Evolutionary conservation across 805 yeast species (phyloP).

Genomic region (Tetrapisispora fleetii): DNA sequence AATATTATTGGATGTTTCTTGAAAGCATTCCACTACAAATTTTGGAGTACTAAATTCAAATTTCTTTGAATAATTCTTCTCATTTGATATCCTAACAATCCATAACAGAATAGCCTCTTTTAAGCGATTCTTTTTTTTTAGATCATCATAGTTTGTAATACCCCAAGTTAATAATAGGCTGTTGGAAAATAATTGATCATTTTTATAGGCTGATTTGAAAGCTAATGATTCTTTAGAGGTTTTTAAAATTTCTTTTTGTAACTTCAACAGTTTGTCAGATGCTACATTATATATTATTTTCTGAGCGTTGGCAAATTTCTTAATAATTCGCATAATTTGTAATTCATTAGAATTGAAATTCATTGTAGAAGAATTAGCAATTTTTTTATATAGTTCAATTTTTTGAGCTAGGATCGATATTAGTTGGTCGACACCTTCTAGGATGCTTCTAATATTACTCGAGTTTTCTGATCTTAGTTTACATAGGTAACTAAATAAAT

Average conservation of each 20-base stretch:
- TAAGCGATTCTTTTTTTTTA: constrained; percentile 38
- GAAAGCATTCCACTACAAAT: constrained; percentile 35
- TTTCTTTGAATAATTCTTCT: constrained; percentile 26
- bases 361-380: constrained; percentile 20
- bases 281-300: constrained; percentile 36
- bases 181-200: constrained; percentile 44
- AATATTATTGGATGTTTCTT: constrained; percentile 29
- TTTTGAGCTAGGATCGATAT: constrained; percentile 45
- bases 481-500: constrained; percentile 47
- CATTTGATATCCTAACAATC: constrained; percentile 50
- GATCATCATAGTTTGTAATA: constrained; percentile 41
- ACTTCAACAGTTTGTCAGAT: constrained; percentile 29
- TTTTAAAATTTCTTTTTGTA: constrained; percentile 36
- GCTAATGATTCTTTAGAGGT: constrained; percentile 34
- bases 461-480: constrained; percentile 39
- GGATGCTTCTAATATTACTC: constrained; percentile 42
- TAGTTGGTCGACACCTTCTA: constrained; percentile 53
- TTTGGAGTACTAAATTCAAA: constrained; percentile 33
- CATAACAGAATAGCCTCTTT: constrained; percentile 55
- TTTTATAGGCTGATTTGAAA: constrained; percentile 47
- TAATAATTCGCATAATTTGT: constrained; percentile 28
- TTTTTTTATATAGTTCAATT: constrained; percentile 30
- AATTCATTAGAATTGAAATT: constrained; percentile 18
- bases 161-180: constrained; percentile 51
- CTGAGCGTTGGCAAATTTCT: constrained; percentile 42